Evolutionary conservation across 164 flowering plant species (phyloP), one percentile per base, ranked within the genome.

Genomic region (Magnolia officinalis): DNA sequence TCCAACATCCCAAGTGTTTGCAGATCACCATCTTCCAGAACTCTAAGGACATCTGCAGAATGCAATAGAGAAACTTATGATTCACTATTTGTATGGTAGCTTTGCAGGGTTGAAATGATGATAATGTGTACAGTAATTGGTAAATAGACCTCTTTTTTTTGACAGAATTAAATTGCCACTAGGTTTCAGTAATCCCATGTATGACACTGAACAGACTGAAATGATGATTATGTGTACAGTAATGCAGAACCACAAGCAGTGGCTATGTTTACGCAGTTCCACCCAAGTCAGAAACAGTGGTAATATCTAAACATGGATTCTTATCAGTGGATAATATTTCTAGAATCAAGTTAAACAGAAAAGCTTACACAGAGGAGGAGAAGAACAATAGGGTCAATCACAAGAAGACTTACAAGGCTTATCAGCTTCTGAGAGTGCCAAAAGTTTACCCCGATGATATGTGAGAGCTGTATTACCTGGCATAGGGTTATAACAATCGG

Each of bases 1-100:
- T 96, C 99, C 79, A 96, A 78, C 92, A 94, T 64, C 74, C 99
- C 99, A 70, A 96, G 85, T 50, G 98, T 96, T 84, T 96, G 98
- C 74, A 96, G 86, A 81, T 96, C 97, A 74, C 98, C 99, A 79
- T 96, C 98, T 83, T 94, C 99, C 85, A 96, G 76, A 75, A 96
- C 94, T 83, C 87, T 89, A 64, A 96, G 82, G 73, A 82, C 97
- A 88, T 96, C 99, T 96, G 83, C 71, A 74, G 7, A 63, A 69
- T 72, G 58, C 67, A 75, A 6, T 20, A 23, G 63, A 51, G 16
- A 2, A 72, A 5, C 21, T 31, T 6, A 16, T 49, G 10, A 24
- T 1, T 4, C 13, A 19, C 71, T 31, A 16, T 37, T 9, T 8
- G 16, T 29, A 65, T 24, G 29, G 24, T 37, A 37, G 45, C 45